phyloP scores from a whole-genome alignment of 176 grass and related monocot species.

The Panicum miliaceum region DNA sequence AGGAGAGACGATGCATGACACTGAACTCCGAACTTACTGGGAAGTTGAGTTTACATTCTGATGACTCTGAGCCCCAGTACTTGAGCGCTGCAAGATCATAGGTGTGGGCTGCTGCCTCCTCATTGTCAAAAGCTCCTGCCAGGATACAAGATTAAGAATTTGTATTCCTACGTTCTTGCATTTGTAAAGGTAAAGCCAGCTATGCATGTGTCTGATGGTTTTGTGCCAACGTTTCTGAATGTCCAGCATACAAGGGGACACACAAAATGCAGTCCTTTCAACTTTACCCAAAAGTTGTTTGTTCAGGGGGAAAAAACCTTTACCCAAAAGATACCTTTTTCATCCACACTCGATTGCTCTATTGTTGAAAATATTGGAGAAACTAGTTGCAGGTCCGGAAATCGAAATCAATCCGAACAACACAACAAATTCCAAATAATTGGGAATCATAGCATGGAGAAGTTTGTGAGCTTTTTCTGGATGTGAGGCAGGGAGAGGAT shows the following conservation, averaged over 20 bases:
- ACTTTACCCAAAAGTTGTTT: slow-evolving; percentile 3
- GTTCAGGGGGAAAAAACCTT: not conserved
- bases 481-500: slow-evolving; percentile 15
- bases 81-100: slow-evolving; percentile 93
- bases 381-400: not conserved
- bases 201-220: not conserved
- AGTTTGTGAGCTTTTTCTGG: slow-evolving; percentile 30
- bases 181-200: not conserved
- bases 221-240: not conserved
- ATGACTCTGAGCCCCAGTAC: slow-evolving; percentile 56
- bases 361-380: slow-evolving; percentile 2
- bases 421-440: slow-evolving; percentile 8
- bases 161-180: not conserved
- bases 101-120: slow-evolving; percentile 68
- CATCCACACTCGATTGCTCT: not conserved
- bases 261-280: slow-evolving; percentile 2
- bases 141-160: not conserved
- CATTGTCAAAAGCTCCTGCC: slow-evolving; percentile 60
- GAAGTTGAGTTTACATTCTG: slow-evolving; percentile 63
- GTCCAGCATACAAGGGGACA: not conserved
- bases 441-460: slow-evolving; percentile 42
- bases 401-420: slow-evolving; percentile 4
- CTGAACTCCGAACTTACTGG: slow-evolving; percentile 53
- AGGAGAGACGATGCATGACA: not conserved
- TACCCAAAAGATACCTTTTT: too few relatives aligned